Conservation (phyloP, 2,329 filamentous ascomycete genomes). For the Albifimbria verrucaria region DNA sequence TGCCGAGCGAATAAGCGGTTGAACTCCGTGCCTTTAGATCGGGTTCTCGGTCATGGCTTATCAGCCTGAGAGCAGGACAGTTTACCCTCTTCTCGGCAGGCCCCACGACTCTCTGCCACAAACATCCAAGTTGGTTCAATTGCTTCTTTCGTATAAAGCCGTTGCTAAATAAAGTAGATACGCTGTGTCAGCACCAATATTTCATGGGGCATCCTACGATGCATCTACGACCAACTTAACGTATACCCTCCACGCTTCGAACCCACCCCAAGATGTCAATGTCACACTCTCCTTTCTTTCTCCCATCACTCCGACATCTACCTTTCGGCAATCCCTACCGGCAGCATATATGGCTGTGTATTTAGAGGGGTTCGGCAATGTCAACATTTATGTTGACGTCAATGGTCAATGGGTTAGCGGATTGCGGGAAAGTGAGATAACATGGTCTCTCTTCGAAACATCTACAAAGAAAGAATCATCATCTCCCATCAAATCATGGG, state of each 20-base stretch:
- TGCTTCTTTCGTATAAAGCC: not conserved
- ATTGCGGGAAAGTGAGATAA: constrained; percentile 63
- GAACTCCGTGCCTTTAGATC: constrained; percentile 25
- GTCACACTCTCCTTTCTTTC: constrained; percentile 60
- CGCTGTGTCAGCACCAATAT: constrained; percentile 37
- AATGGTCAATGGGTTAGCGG: constrained; percentile 83
- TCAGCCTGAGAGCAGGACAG: constrained; percentile 35
- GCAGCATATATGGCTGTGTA: constrained; percentile 73
- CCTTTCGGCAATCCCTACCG: constrained; percentile 76
- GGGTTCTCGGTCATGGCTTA: constrained; percentile 49
- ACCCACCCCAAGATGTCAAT: constrained; percentile 24
- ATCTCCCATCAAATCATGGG: constrained; percentile 62
- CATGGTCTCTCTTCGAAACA: constrained; percentile 56
- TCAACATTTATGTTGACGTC: constrained; percentile 64
- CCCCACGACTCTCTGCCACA: constrained; percentile 45
- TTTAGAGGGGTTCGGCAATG: constrained; percentile 62
- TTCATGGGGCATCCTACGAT: constrained; percentile 43
- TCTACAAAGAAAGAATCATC: constrained; percentile 7
- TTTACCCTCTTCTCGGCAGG: constrained; percentile 50
- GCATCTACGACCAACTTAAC: constrained; percentile 48
- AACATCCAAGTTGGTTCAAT: constrained; percentile 15
- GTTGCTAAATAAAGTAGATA: too few relatives aligned
- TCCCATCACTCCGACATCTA: constrained; percentile 78
- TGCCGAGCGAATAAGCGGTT: too few relatives aligned
- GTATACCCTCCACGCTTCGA: constrained; percentile 34